Evolutionary conservation across 2,329 filamentous ascomycete species (phyloP), one percentile per base, ranked within the genome.

Genomic region (Westerdykella aurantiaca): DNA sequence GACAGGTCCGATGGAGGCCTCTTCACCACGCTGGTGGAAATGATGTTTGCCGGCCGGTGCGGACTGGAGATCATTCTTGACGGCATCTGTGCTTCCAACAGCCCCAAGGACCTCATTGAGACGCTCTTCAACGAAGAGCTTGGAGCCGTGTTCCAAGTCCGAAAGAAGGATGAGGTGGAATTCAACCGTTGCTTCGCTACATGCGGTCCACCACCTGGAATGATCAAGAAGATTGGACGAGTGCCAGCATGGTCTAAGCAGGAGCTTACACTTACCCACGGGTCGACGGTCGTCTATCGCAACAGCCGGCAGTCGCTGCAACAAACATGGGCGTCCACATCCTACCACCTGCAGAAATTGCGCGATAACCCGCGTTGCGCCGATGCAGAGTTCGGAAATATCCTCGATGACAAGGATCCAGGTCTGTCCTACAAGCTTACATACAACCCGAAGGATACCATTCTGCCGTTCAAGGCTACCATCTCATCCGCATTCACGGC

Each of bases 41-140:
- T 97, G 93, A 94, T 95, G 81, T 97, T 97, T 65, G 91, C 93
- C 25, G 93, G 93, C 22, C 85, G 90, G 44, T 94, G 87, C 59
- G 93, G 91, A 48, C 78, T 88, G 23, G 86, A 94, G 55, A 75
- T 97, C 47, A 85, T 87, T 75, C 74, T 96, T 45, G 90, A 96
- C 62, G 79, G 78, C 43, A 74, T 89, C 33, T 71, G 74, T 50
- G 71, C 78, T 22, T 81, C 80, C 47, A 81, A 80, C 18, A 75
- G 82, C 35, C 77, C 77, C 9, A 72, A 80, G 37, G 75, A 82
- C 58, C 69, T 94, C 14, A 72, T 95, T 6, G 81, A 88, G 44
- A 79, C 85, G 0, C 78, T 98, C 16, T 97, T 98, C 79, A 96
- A 90, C 66, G 93, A 97, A 69, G 93, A 97, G 66, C 80, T 97